These are phyloP conservation scores for Metschnikowia henanensis DNA, from an alignment of 805 yeast species.

Conservation along the genomic window DNA sequence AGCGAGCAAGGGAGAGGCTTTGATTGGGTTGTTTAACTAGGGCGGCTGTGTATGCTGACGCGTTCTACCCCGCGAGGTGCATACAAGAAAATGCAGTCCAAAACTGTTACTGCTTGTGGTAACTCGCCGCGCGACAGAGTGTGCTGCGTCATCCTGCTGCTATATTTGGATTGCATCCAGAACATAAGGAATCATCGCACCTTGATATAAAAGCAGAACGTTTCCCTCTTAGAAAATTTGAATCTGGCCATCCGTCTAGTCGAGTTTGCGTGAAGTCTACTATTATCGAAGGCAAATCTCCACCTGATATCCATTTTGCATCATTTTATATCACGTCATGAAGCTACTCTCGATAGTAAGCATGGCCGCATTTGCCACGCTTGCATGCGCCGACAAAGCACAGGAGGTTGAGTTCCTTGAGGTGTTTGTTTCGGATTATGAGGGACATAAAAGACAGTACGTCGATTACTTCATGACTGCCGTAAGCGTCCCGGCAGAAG, in stretches of 20 bases:
- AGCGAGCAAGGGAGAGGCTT: no score
- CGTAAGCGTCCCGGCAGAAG: slow-evolving; percentile 26
- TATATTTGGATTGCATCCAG: neutral
- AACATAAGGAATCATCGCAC: neutral
- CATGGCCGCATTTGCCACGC: slow-evolving; percentile 11
- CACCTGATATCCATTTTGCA: no score
- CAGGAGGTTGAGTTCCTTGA: slow-evolving; percentile 27
- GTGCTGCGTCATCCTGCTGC: neutral
- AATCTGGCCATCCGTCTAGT: no score
- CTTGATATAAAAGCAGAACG: neutral
- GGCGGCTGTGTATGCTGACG: no score
- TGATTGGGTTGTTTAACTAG: no score
- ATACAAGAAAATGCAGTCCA: neutral
- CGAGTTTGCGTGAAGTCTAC: no score
- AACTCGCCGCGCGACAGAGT: slow-evolving; percentile 1
- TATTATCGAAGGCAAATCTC: no score
- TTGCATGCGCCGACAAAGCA: slow-evolving; percentile 8
- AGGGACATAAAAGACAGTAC: slow-evolving; percentile 31
- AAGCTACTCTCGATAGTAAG: slow-evolving; percentile 16
- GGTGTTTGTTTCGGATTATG: slow-evolving; percentile 38
- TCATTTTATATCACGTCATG: slow-evolving; percentile 16
- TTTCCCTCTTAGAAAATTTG: no score
- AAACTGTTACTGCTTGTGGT: slow-evolving; percentile 1
- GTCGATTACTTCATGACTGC: slow-evolving; percentile 31
- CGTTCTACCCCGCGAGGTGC: neutral